Conservation (phyloP, 352 stramenopile genomes). For the Phytophthora gonapodyides region DNA sequence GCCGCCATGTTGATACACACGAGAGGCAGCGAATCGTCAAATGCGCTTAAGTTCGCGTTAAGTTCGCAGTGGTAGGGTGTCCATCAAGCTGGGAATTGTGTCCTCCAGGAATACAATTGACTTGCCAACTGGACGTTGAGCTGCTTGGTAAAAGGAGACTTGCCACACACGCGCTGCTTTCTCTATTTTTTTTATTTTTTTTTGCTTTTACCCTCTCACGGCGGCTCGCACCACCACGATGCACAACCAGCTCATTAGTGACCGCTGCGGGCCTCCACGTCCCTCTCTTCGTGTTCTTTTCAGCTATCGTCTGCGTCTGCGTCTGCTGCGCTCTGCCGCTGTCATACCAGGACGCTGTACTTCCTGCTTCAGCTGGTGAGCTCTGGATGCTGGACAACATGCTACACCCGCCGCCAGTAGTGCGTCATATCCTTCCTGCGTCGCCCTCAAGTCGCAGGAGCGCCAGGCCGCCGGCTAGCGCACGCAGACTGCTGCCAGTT, state of each 20-base stretch:
- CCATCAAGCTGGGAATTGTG: neutral
- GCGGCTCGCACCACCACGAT: conserved; percentile 1
- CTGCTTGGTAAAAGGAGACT: no score
- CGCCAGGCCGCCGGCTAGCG: conserved; percentile 1
- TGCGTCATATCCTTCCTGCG: neutral
- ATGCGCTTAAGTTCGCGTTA: conserved; percentile 4
- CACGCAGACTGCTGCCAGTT: conserved; percentile 15
- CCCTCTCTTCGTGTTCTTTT: neutral
- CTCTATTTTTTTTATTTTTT: conserved; percentile 32
- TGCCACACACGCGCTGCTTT: neutral
- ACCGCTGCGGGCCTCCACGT: neutral
- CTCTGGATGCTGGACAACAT: neutral
- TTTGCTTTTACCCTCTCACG: conserved; percentile 12
- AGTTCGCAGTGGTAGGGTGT: conserved; percentile 8
- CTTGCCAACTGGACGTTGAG: no score
- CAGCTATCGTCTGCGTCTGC: conserved; percentile 14
- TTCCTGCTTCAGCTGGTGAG: neutral
- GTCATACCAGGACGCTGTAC: no score
- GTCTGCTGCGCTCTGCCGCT: conserved; percentile 1
- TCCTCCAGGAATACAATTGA: no score
- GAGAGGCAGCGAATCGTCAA: neutral
- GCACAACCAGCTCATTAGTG: neutral
- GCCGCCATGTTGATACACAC: conserved; percentile 19
- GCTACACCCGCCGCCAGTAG: no score
- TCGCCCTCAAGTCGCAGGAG: neutral